Evolutionary conservation across 495 filamentous ascomycete species (phyloP), one percentile per base, ranked within the genome.

Genomic region (Hyphodiscus hymeniophilus): DNA sequence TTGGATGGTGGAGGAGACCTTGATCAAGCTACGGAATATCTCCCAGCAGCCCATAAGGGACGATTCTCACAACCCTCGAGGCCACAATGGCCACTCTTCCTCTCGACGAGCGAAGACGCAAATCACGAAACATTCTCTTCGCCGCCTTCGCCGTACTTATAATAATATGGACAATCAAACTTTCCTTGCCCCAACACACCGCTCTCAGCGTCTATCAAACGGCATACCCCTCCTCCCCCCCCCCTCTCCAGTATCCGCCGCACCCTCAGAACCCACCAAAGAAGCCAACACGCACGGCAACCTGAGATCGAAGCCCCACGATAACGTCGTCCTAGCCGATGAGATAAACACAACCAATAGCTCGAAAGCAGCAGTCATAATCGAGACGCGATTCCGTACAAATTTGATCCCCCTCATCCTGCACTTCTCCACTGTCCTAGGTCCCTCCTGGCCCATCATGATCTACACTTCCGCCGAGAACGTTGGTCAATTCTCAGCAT

Each of bases 401-500:
- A 55, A 55, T 21, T 34, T 59, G 17, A 45, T 59, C 23, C 56
- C 56, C 20, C 48, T 59, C 21, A 49, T 59, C 35, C 39, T 65
- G 3, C 63, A 65, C 30, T 65, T 65, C 39, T 33, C 51, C 24
- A 49, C 50, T 32, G 59, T 65, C 7, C 54, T 65, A 7, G 60
- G 60, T 2, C 52, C 54, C 11, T 41, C 38, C 18, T 65, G 63
- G 63, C 54, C 58, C 10, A 47, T 65, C 5, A 42, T 62, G 7
- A 54, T 64, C n/a, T 64, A 57, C 39, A 62, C 62, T 1, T 44
- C 43, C 23, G 38, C 43, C 18, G 55, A 58, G 39, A 24, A 41
- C 8, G 21, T 55, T 6, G 51, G 45, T 4, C 45, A 42, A 22
- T 55, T 55, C 28, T 42, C 48, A 1, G 18, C 51, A 13, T 55